phyloP scores from a whole-genome alignment of 768 basidiomycete species.

The Agaricus blazei region DNA sequence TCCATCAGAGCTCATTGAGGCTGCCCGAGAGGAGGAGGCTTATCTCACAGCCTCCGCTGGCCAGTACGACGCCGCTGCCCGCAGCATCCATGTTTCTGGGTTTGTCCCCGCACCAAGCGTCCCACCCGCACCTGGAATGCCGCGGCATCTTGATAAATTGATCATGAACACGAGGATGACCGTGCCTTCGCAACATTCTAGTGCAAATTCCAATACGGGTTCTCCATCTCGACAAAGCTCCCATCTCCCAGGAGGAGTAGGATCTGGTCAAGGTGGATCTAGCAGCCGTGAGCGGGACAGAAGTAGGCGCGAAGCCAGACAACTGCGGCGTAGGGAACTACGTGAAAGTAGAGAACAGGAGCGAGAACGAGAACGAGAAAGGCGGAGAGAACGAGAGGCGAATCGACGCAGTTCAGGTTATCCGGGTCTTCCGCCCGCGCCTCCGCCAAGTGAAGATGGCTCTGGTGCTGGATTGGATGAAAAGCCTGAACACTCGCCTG shows the following conservation, averaged over 20 bases:
- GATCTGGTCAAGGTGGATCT: constrained; percentile 21
- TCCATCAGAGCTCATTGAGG: constrained; percentile 72
- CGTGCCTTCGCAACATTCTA: constrained; percentile 15
- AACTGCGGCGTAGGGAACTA: neutral
- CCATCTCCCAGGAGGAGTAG: constrained; percentile 21
- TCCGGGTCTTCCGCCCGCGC: constrained; percentile 20
- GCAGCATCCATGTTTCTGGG: constrained; percentile 24
- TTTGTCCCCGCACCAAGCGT: constrained; percentile 69
- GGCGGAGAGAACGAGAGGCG: constrained; percentile 17
- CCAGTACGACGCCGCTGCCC: constrained; percentile 21
- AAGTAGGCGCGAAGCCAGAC: neutral
- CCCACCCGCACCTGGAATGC: constrained; percentile 83
- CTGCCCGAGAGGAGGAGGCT: constrained; percentile 80
- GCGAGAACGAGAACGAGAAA: constrained; percentile 5
- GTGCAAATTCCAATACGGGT: constrained; percentile 2
- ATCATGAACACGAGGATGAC: constrained; percentile 66
- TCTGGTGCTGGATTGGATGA: constrained; percentile 11
- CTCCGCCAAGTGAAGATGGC: constrained; percentile 25
- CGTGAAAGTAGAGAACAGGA: constrained; percentile 4
- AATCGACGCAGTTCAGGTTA: constrained; percentile 7
- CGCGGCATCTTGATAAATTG: constrained; percentile 89
- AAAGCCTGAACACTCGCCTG: constrained; percentile 11
- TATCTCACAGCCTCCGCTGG: constrained; percentile 51
- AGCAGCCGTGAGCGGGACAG: neutral
- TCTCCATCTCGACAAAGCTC: constrained; percentile 1